Evolutionary conservation across 176 grass and related monocot genomes (phyloP).

Genomic region (Aegilops bicornis): DNA sequence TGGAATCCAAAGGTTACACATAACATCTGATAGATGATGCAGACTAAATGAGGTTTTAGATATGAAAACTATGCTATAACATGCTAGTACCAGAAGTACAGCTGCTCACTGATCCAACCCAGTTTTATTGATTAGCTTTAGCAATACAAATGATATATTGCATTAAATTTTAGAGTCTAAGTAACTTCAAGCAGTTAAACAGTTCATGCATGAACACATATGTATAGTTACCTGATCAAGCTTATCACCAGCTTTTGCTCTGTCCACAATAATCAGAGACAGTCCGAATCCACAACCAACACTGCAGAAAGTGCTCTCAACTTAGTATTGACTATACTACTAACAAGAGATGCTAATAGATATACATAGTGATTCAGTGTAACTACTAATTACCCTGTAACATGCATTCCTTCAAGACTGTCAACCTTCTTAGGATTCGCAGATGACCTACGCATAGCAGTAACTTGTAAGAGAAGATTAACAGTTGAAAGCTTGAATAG

Average conservation of each 20-base stretch:
- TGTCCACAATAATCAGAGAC: constrained; percentile 86
- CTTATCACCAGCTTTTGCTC: constrained; percentile 59
- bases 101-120: neutral
- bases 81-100: neutral
- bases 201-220: neutral
- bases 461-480: neutral
- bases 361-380: neutral
- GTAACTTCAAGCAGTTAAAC: constrained; percentile 12
- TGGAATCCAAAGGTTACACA: neutral
- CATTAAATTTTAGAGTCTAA: neutral
- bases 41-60: neutral
- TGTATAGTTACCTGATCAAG: constrained; percentile 66
- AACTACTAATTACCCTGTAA: constrained; percentile 70
- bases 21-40: neutral
- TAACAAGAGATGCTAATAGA: neutral
- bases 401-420: constrained; percentile 83
- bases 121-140: neutral
- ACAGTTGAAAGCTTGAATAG: neutral
- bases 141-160: neutral
- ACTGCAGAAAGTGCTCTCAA: constrained; percentile 49
- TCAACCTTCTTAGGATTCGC: constrained; percentile 99
- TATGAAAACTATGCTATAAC: neutral
- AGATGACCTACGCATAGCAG: constrained; percentile 63
- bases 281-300: constrained; percentile 80
- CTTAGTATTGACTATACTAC: constrained; percentile 23